A percentile compares a stretch with the other conserved stretches of the same genome.
Evolutionary conservation across 2,329 filamentous ascomycete species (phyloP).

Genomic region (Coniochaeta sp.): DNA sequence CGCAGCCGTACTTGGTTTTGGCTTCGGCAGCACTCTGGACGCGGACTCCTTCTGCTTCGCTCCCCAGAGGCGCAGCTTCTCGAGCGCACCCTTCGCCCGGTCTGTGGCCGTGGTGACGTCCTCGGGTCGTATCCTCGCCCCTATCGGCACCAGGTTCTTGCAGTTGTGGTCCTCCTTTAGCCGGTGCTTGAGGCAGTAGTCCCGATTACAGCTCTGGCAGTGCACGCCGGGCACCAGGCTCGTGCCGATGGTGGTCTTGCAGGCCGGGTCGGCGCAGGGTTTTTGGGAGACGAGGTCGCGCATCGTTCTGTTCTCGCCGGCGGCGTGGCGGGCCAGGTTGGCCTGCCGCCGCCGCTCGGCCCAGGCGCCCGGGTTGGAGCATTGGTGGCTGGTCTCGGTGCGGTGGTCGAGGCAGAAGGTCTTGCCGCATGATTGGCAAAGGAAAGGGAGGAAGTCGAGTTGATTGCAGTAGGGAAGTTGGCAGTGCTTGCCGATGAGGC

Average conservation of each 20-base stretch:
- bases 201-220: constrained; percentile 62
- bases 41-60: constrained; percentile 61
- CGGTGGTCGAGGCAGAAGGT: constrained; percentile 94
- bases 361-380: constrained; percentile 53
- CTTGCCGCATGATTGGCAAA: constrained; percentile 77
- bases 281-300: constrained; percentile 51
- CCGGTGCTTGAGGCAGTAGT: constrained; percentile 73
- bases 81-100: constrained; percentile 66
- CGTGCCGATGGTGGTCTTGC: constrained; percentile 66
- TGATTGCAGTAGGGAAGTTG: constrained; percentile 86
- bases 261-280: constrained; percentile 58
- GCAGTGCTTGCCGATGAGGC: constrained; percentile 85
- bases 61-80: constrained; percentile 73
- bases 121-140: constrained; percentile 27
- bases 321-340: constrained; percentile 43
- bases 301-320: constrained; percentile 46
- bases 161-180: constrained; percentile 79
- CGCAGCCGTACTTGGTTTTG: constrained; percentile 55
- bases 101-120: constrained; percentile 40
- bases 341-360: constrained; percentile 48
- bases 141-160: constrained; percentile 58
- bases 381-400: constrained; percentile 72
- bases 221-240: constrained; percentile 61
- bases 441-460: constrained; percentile 92
- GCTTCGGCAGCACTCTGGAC: constrained; percentile 50